Conservation (phyloP, 176 grass and related monocot genomes). For the Hsuehochloa calcarea region DNA sequence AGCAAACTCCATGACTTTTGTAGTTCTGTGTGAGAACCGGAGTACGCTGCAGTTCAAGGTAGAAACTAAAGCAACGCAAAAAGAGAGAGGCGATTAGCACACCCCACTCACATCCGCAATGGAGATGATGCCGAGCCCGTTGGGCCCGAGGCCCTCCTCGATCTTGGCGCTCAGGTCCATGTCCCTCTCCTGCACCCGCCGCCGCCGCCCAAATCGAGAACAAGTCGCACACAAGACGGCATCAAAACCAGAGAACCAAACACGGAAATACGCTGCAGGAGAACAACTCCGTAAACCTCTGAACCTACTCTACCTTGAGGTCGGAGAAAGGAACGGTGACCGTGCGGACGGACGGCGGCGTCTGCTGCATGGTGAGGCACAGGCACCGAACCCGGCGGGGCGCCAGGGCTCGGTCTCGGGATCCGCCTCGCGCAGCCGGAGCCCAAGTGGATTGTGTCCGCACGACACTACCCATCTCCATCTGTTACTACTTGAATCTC, state of each 20-base stretch:
- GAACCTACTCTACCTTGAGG: conserved; percentile 43
- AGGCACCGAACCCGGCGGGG: conserved; percentile 34
- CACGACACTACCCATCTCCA: conserved; percentile 25
- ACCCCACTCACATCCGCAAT: conserved; percentile 64
- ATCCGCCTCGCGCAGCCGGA: neutral
- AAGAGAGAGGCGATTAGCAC: neutral
- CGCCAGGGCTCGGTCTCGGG: neutral
- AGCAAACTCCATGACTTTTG: neutral
- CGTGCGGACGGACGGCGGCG: conserved; percentile 34
- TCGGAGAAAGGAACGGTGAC: conserved; percentile 74
- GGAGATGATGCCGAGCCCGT: conserved; percentile 83
- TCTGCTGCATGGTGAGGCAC: conserved; percentile 42
- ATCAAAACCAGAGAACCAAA: neutral
- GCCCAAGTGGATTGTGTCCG: neutral
- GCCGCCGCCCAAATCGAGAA: conserved; percentile 3
- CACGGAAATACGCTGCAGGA: too few species aligned
- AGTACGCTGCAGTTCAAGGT: neutral
- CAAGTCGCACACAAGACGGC: neutral
- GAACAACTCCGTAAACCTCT: neutral
- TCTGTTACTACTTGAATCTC: neutral
- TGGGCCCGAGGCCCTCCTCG: conserved; percentile 84
- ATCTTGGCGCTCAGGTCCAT: conserved; percentile 69
- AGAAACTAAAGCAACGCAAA: neutral
- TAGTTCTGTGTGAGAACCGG: neutral
- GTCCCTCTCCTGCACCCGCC: conserved; percentile 56